Conservation (phyloP, 257 asterid species). For the Eustoma russellianum region DNA sequence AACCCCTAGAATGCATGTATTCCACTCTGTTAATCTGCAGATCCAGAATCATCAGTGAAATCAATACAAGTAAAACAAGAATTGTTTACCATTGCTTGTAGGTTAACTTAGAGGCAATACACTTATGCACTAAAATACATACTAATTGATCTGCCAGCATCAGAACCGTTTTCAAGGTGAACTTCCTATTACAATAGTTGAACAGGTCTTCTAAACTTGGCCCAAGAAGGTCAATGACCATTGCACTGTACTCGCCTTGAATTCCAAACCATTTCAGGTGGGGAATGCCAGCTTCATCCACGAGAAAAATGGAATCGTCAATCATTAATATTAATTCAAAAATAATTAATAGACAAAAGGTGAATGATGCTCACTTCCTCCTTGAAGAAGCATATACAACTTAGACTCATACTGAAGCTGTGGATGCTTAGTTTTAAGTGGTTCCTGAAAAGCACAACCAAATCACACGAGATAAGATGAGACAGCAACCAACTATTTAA, state of each 20-base stretch:
- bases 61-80: not conserved
- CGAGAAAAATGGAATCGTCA: constrained; percentile 11
- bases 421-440: constrained; percentile 82
- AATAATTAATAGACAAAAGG: constrained; percentile 1
- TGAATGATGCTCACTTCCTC: constrained; percentile 62
- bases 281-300: constrained; percentile 70
- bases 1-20: constrained; percentile 86
- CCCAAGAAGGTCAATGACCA: constrained; percentile 89
- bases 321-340: constrained; percentile 2
- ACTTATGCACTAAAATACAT: constrained; percentile 19
- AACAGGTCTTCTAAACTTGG: constrained; percentile 86
- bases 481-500: not conserved
- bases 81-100: not conserved
- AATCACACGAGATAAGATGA: not conserved
- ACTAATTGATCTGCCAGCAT: constrained; percentile 97
- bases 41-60: not conserved
- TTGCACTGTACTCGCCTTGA: constrained; percentile 79
- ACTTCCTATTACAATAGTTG: constrained; percentile 73
- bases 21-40: constrained; percentile 73
- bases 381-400: constrained; percentile 83
- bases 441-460: constrained; percentile 39
- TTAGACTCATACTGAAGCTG: constrained; percentile 92
- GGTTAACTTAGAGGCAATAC: too few species aligned
- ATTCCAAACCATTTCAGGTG: constrained; percentile 85
- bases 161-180: constrained; percentile 76